Evolutionary conservation across 768 basidiomycete species (phyloP).

Genomic region (Termitomyces sp.): DNA sequence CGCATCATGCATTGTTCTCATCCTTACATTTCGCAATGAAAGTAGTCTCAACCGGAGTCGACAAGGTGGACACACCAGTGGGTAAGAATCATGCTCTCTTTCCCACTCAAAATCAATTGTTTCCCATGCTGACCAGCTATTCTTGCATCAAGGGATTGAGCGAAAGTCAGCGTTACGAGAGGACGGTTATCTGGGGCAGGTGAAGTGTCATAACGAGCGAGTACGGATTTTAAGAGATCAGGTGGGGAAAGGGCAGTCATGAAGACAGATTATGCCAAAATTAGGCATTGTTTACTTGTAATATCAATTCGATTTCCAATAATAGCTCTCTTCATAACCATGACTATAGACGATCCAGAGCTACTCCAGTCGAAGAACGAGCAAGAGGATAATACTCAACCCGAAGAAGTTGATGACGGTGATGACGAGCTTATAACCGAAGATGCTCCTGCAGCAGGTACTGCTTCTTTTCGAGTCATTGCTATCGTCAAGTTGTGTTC

Average conservation of each 20-base stretch:
- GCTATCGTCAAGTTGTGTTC: slow-evolving; percentile 1
- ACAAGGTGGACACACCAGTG: slow-evolving; percentile 62
- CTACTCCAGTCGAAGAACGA: slow-evolving; percentile 7
- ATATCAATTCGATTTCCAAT: not conserved
- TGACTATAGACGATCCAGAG: slow-evolving; percentile 8
- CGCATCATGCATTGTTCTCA: slow-evolving; percentile 88
- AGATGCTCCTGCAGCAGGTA: slow-evolving; percentile 14
- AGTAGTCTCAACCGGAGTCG: not conserved
- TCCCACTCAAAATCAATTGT: slow-evolving; percentile 80
- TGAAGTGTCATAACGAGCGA: slow-evolving; percentile 14
- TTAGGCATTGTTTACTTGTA: slow-evolving; percentile 8
- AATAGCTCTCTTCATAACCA: slow-evolving; percentile 1
- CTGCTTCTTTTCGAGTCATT: not conserved
- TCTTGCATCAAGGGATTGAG: slow-evolving; percentile 82
- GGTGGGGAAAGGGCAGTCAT: slow-evolving; percentile 13
- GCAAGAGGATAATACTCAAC: slow-evolving; percentile 1
- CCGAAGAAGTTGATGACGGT: slow-evolving; percentile 17
- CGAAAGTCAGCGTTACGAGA: slow-evolving; percentile 77
- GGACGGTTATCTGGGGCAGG: slow-evolving; percentile 33
- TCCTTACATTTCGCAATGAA: slow-evolving; percentile 39
- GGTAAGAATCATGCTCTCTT: slow-evolving; percentile 89
- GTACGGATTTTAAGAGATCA: slow-evolving; percentile 19
- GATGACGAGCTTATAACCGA: slow-evolving; percentile 16
- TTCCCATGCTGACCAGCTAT: slow-evolving; percentile 72
- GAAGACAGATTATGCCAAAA: not conserved